Base-by-base conservation (phyloP, 2,329 filamentous ascomycete species). In the Neodidymelliopsis sp. region DNA sequence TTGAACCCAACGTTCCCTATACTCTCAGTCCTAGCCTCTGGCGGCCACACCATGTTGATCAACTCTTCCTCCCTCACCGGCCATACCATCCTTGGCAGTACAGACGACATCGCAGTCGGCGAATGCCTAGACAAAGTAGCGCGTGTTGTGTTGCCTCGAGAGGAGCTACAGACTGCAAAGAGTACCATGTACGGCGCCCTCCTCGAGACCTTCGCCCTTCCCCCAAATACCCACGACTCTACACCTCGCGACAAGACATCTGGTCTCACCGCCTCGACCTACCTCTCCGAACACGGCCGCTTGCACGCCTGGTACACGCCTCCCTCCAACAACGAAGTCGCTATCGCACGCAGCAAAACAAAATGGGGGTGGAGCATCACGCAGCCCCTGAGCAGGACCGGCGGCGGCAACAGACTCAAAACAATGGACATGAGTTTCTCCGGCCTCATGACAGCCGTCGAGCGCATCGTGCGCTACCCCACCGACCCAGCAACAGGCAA, bases 81-180 rank as follows among this genome's bases (percentile, higher is more conserved):
- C 19, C 93, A 97, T 72, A 75, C 78, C 35, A 84, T 95, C 49
- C 75, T 97, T 19, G 91, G 88, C 13, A 79, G 82, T 12, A 88
- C 89, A 0, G 75, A 74, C n/a, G 91, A 95, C 73, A 86, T 92
- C 54, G 91, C 94, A n/a, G 78, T 97, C 49, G 94, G 94, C 37
- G 90, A 96, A 73, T 84, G 89, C 63, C 78, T 99, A 24, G 94
- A 99, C 77, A 96, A 97, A 74, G 82, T 85, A 48, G 91, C 90
- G 6, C 84, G 94, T 35, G 78, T 81, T 12, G 84, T 97, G 48
- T 74, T 97, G 0, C 93, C 92, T 0, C 19, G 74, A 0, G 71
- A 78, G 0, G 56, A 86, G 3, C 71, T 93, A 16, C 74, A 79
- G 13, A 68, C 70, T 1, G 78, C 79, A 27, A 78, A 77, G 30